These are phyloP conservation scores for Haplosporangium gracile DNA, from an alignment of 192 early-diverging fungal genomes.

Conservation along the genomic window DNA sequence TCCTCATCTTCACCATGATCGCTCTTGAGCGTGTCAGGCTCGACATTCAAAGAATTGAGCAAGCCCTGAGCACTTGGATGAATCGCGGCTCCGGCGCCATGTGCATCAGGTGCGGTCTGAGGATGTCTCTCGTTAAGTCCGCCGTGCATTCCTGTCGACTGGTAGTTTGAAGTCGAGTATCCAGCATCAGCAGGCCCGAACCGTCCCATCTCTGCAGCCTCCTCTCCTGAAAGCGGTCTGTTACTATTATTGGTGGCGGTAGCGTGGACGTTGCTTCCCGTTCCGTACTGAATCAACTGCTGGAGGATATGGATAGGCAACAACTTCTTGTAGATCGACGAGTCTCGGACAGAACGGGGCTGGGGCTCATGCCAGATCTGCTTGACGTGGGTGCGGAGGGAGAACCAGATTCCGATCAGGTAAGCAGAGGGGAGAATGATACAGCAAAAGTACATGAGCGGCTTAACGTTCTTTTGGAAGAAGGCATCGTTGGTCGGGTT, in stretches of 20 bases:
- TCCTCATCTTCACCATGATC: conserved; percentile 61
- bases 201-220: conserved; percentile 48
- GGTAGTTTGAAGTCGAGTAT: conserved; percentile 37
- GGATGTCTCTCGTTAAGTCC: conserved; percentile 23
- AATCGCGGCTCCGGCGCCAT: conserved; percentile 3
- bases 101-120: conserved; percentile 9
- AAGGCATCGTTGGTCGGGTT: conserved; percentile 84
- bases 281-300: conserved; percentile 56
- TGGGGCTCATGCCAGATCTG: conserved; percentile 75
- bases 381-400: conserved; percentile 91
- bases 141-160: conserved; percentile 29
- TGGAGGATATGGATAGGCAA: conserved; percentile 63
- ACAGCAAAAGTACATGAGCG: conserved; percentile 88
- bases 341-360: conserved; percentile 35
- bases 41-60: conserved; percentile 26
- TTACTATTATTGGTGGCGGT: conserved; percentile 20
- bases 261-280: not conserved
- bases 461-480: conserved; percentile 84
- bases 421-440: conserved; percentile 71
- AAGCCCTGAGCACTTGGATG: conserved; percentile 37
- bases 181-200: conserved; percentile 20
- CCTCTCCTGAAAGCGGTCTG: conserved; percentile 11
- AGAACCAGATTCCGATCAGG: conserved; percentile 92
- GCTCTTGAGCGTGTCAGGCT: conserved; percentile 39
- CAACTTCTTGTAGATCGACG: conserved; percentile 61